A percentile compares a stretch with the other conserved stretches of the same genome.
Conservation (phyloP, 148 eudicot genomes). For the Hydrangea macrophylla region DNA sequence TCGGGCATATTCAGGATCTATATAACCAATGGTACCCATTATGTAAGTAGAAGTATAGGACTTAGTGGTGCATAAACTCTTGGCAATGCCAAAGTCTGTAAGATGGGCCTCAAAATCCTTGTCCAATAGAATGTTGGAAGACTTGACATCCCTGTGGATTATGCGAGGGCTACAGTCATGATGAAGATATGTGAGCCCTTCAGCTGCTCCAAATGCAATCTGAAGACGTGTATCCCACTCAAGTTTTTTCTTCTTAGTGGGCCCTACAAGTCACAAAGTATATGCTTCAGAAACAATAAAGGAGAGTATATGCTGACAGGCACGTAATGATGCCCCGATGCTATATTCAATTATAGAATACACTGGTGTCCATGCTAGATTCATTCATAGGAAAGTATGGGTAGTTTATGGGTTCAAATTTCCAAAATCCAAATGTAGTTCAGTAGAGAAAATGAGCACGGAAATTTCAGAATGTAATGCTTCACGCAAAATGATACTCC, state of each 20-base stretch:
- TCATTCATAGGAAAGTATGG: background rate
- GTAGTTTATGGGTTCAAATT: background rate
- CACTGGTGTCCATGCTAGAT: background rate
- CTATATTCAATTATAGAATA: background rate
- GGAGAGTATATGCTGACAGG: background rate
- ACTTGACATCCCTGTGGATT: constrained; percentile 92
- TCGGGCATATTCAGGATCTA: constrained; percentile 97
- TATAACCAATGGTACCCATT: constrained; percentile 98
- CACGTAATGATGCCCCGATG: background rate
- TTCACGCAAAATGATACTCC: too few relatives aligned
- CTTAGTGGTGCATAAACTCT: constrained; percentile 72
- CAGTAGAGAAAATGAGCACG: background rate
- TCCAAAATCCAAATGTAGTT: background rate
- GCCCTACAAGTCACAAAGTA: constrained; percentile 35
- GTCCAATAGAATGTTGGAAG: constrained; percentile 91
- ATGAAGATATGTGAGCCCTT: constrained; percentile 97
- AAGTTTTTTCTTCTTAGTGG: constrained; percentile 78
- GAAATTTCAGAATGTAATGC: too few relatives aligned
- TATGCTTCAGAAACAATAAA: background rate
- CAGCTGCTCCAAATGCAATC: constrained; percentile 89
- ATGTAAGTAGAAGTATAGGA: constrained; percentile 84
- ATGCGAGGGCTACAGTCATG: constrained; percentile 97
- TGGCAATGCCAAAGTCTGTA: constrained; percentile 96
- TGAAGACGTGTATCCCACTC: constrained; percentile 87
- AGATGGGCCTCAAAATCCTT: constrained; percentile 91